phyloP scores from a whole-genome alignment of 2,329 filamentous ascomycete genomes.

The Didymella sp. region DNA sequence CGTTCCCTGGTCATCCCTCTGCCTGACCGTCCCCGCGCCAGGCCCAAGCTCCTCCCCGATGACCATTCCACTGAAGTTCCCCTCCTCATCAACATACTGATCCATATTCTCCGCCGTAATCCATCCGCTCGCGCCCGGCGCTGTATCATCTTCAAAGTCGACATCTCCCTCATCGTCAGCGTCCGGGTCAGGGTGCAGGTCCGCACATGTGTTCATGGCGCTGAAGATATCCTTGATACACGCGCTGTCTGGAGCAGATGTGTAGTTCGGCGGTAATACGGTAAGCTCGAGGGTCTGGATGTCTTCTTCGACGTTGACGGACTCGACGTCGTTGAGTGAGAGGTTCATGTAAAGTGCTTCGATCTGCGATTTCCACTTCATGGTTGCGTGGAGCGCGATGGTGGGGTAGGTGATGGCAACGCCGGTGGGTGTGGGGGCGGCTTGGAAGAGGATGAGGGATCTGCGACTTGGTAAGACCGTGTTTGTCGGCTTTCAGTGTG shows the following conservation, averaged over 20 bases:
- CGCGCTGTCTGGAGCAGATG: conserved; percentile 32
- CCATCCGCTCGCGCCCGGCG: conserved; percentile 79
- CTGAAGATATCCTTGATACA: conserved; percentile 64
- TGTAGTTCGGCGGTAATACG: conserved; percentile 60
- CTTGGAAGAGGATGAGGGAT: conserved; percentile 71
- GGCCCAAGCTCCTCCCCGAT: conserved; percentile 43
- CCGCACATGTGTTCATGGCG: conserved; percentile 76
- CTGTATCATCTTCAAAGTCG: conserved; percentile 53
- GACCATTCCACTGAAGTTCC: conserved; percentile 47
- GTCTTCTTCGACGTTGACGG: conserved; percentile 66
- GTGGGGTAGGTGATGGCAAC: conserved; percentile 75
- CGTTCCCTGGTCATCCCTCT: conserved; percentile 41
- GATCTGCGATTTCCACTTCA: conserved; percentile 58
- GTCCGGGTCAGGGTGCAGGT: conserved; percentile 76
- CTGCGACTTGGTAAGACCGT: conserved; percentile 21
- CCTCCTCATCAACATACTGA: conserved; percentile 63
- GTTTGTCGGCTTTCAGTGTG: not conserved
- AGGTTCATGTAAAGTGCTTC: conserved; percentile 49
- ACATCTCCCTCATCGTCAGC: conserved; percentile 60
- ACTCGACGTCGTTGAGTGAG: conserved; percentile 59
- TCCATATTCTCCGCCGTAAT: conserved; percentile 92
- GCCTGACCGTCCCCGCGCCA: conserved; percentile 48
- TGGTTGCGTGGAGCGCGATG: conserved; percentile 77
- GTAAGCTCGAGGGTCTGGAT: conserved; percentile 72
- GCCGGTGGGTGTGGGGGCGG: conserved; percentile 60